Base-by-base conservation (phyloP, 2,329 filamentous ascomycete genomes). In the Monosporascus sp. region DNA sequence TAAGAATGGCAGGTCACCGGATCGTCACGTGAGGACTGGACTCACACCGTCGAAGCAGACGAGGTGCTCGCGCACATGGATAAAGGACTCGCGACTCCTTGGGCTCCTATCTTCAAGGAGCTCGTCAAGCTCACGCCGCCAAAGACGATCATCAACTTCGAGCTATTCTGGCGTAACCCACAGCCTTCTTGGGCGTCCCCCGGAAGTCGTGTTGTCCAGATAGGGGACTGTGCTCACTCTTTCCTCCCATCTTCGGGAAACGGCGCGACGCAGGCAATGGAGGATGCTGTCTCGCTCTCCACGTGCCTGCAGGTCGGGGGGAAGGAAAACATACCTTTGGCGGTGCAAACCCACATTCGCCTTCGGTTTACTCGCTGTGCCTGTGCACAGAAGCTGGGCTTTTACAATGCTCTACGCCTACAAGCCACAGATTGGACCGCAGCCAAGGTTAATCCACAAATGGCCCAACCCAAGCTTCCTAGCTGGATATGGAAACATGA, bases 181-280 rank as follows among this genome's bases (percentile, higher is more conserved):
- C 68, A 70, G 46, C 69, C 69, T 1, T 66, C 65, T 24, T 74
- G 70, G 70, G 62, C 65, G 2, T 73, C 70, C 2, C 65, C 63
- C 0, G 61, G 61, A 1, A 68, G 56, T 1, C 67, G 69, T 3
- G 66, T 74, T 2, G 60, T 73, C 18, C 64, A 70, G 46, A 70
- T 73, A 28, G 72, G 72, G 20, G 72, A 75, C 50, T 68, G 71
- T 0, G 73, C 72, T 3, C 73, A 75, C 58, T 68, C 71, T 0
- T 72, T 72, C 57, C 63, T 74, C 11, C 72, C 73, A 1, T 68
- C 71, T 5, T 73, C 71, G 0, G 70, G 70, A 24, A 73, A 74
- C 52, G 72, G 72, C 2, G 72, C 72, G 7, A 74, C 69, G 2
- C 72, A 73, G 59, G 72, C 71, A 1, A 72, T 75, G 37, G 73